Evolutionary conservation across 2,329 filamentous ascomycete species (phyloP), one percentile per base, ranked within the genome.

Genomic region (Fusarium liriodendri): DNA sequence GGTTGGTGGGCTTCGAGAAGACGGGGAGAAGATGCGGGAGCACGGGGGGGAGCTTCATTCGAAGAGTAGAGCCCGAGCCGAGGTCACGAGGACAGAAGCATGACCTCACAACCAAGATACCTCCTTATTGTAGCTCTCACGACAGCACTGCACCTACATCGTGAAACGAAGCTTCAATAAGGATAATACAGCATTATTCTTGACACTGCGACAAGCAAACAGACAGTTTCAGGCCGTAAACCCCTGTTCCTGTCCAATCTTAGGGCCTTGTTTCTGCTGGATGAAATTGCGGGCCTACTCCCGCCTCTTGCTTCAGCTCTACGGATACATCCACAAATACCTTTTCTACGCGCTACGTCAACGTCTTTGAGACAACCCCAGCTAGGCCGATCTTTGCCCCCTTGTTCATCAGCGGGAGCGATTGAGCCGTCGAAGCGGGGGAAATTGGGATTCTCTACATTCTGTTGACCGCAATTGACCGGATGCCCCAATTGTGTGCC

Each of bases 41-140:
- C 55, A 47, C 42, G 42, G 42, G 42, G 42, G 20, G 20, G 40
- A 62, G 59, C 59, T 62, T 52, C 59, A 32, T 37, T 37, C 16
- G 11, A 22, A 16, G 4, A 8, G 14, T 14, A 29, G 25, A 29
- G 7, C 22, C 45, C 9, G 47, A 54, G 38, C 54, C 27, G 27
- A 67, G 57, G 73, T 75, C 73, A 75, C 73, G 73, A 76, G 73
- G 70, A 50, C 62, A 61, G 55, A 62, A 70, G 54, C 73, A 76
- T 76, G 73, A 76, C 73, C 70, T 75, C 73, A 75, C 74, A 42
- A 13, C 25, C 58, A 74, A 63, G 55, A 62, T 60, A 72, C 42
- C 38, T 61, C 18, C 32, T 27, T 29, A 3, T 14, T 32, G 47
- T 20, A 32, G 47, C 27, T 54, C 27, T 20, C 73, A 76, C 75